Conservation (phyloP, 495 filamentous ascomycete genomes). For the Jackrogersella multiformis region DNA sequence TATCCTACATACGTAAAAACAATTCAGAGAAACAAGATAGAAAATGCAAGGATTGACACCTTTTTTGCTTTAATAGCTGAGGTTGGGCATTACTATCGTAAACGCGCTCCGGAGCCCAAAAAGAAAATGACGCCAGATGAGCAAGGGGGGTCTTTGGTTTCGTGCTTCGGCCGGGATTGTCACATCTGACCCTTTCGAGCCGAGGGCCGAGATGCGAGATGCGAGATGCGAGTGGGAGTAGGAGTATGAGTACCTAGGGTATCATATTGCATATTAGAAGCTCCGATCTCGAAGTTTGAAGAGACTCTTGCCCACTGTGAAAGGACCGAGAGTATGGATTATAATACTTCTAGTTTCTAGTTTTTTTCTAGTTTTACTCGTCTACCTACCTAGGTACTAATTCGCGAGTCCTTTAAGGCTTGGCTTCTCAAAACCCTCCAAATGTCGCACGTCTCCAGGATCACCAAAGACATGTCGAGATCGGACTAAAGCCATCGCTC, state of each 20-base stretch:
- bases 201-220: conserved; percentile 2
- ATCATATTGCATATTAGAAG: not conserved
- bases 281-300: not conserved
- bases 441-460: not conserved
- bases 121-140: conserved; percentile 41
- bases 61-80: not conserved
- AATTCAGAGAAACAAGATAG: not conserved
- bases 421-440: not conserved
- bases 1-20: too few relatives aligned
- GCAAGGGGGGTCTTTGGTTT: conserved; percentile 24
- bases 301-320: not conserved
- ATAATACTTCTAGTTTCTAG: not conserved
- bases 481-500: not conserved
- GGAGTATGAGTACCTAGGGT: not conserved
- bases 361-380: not conserved
- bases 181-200: conserved; percentile 9
- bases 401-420: not conserved
- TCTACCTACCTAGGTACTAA: too few relatives aligned
- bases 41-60: conserved; percentile 4
- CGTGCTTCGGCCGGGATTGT: conserved; percentile 1
- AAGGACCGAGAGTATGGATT: not conserved
- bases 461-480: not conserved
- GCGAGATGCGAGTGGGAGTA: too few relatives aligned
- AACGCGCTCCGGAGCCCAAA: conserved; percentile 31
- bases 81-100: conserved; percentile 38